Evolutionary conservation across 2,329 filamentous ascomycete genomes (phyloP).

Genomic region (Cladophialophora yegresii): DNA sequence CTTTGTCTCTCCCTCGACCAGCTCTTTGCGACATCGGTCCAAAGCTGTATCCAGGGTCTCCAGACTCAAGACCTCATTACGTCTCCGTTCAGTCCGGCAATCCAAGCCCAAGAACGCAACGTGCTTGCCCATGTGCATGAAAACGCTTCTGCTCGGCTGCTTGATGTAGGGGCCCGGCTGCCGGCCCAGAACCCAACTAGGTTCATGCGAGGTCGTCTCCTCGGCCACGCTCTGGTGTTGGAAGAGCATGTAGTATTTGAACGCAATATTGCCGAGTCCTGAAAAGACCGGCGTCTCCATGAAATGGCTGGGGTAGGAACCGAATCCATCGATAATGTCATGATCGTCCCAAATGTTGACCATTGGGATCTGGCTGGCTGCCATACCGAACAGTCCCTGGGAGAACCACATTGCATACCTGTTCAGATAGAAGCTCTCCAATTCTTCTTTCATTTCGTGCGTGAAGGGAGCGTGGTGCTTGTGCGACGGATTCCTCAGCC

Average conservation of each 20-base stretch:
- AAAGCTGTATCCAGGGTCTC: constrained; percentile 85
- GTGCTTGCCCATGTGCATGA: constrained; percentile 77
- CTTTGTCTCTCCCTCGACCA: constrained; percentile 79
- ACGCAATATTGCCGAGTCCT: constrained; percentile 85
- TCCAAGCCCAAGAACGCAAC: constrained; percentile 85
- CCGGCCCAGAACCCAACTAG: constrained; percentile 84
- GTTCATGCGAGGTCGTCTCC: constrained; percentile 80
- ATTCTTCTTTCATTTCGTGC: constrained; percentile 77
- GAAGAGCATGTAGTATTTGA: constrained; percentile 99
- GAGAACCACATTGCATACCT: constrained; percentile 95
- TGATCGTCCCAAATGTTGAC: constrained; percentile 98
- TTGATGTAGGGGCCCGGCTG: constrained; percentile 86
- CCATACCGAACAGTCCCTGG: constrained; percentile 89
- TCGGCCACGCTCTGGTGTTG: constrained; percentile 86
- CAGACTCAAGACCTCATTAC: constrained; percentile 75
- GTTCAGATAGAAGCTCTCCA: constrained; percentile 85
- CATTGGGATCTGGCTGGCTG: constrained; percentile 94
- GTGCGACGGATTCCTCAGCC: constrained; percentile 73
- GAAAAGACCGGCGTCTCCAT: constrained; percentile 89
- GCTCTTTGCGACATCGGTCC: constrained; percentile 78
- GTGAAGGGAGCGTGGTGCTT: constrained; percentile 81
- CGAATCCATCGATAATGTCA: constrained; percentile 87
- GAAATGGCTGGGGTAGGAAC: constrained; percentile 87
- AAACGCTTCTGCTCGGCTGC: constrained; percentile 80
- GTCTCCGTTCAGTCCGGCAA: constrained; percentile 84